Evolutionary conservation across 1,284 basidiomycete species (phyloP).

Genomic region (Veloboletus limbatus): DNA sequence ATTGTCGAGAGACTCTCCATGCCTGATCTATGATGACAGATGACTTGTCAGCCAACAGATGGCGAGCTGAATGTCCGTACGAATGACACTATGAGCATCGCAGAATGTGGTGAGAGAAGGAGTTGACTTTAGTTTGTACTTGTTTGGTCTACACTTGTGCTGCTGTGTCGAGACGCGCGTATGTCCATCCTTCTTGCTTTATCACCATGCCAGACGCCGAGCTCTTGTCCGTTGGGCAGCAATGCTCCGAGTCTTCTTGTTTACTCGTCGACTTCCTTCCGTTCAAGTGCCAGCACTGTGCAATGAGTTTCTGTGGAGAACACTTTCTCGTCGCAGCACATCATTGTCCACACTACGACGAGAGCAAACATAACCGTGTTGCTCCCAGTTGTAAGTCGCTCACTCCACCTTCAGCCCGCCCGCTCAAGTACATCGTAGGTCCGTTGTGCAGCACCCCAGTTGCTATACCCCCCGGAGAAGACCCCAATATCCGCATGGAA

Average conservation of each 20-base stretch:
- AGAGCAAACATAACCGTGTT: conserved; percentile 62
- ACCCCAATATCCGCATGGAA: conserved; percentile 77
- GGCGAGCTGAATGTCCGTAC: conserved; percentile 15
- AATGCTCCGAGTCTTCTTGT: conserved; percentile 64
- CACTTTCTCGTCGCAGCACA: conserved; percentile 69
- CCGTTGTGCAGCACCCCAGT: conserved; percentile 72
- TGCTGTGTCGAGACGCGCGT: too few species aligned
- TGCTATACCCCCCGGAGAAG: conserved; percentile 66
- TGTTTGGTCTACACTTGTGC: too few species aligned
- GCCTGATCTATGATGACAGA: conserved; percentile 53
- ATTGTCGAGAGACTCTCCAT: conserved; percentile 78
- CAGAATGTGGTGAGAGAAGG: conserved; percentile 5
- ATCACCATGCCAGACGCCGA: too few species aligned
- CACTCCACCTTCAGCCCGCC: not conserved
- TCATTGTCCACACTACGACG: conserved; percentile 66
- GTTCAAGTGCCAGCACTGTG: conserved; percentile 75
- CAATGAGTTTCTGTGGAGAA: conserved; percentile 64
- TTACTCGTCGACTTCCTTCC: conserved; percentile 77
- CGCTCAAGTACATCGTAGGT: conserved; percentile 38
- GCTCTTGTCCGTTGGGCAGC: conserved; percentile 64
- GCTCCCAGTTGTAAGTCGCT: conserved; percentile 62
- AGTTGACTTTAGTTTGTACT: too few species aligned
- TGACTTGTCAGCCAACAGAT: conserved; percentile 28
- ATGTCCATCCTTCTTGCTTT: too few species aligned
- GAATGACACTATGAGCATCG: conserved; percentile 25